Evolutionary conservation across 139 green algal genomes (phyloP).

Genomic region (Coelastrella sp.): DNA sequence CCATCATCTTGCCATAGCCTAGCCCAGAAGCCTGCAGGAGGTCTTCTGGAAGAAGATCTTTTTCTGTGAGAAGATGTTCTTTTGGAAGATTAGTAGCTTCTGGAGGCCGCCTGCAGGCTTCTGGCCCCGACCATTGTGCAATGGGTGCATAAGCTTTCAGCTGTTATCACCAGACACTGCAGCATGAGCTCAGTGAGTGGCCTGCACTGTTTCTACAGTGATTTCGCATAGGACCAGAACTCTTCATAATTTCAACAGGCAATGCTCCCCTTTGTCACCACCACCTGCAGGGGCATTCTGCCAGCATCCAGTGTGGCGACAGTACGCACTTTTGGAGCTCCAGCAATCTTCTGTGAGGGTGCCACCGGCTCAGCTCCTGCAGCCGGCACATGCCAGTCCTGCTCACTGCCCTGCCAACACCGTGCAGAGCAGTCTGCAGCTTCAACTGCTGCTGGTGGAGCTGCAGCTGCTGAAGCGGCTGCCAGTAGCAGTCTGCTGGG

Average conservation of each 20-base stretch:
- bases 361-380: slow-evolving; percentile 33
- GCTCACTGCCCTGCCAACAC: slow-evolving; percentile 28
- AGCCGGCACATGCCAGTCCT: background rate
- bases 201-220: no score
- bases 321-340: slow-evolving; percentile 93
- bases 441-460: background rate
- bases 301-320: slow-evolving; percentile 66
- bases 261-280: background rate
- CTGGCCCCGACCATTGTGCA: background rate
- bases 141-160: background rate
- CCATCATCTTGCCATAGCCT: no score
- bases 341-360: slow-evolving; percentile 91
- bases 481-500: slow-evolving; percentile 44
- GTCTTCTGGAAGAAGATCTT: no score
- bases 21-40: no score
- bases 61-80: no score
- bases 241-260: no score
- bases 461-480: background rate
- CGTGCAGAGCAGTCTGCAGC: background rate
- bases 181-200: no score
- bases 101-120: no score
- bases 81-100: no score
- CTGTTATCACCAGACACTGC: no score
- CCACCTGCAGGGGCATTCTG: slow-evolving; percentile 72
- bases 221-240: no score